Base-by-base conservation (phyloP, 2,329 filamentous ascomycete genomes). In the Paracamarosporium sp. region DNA sequence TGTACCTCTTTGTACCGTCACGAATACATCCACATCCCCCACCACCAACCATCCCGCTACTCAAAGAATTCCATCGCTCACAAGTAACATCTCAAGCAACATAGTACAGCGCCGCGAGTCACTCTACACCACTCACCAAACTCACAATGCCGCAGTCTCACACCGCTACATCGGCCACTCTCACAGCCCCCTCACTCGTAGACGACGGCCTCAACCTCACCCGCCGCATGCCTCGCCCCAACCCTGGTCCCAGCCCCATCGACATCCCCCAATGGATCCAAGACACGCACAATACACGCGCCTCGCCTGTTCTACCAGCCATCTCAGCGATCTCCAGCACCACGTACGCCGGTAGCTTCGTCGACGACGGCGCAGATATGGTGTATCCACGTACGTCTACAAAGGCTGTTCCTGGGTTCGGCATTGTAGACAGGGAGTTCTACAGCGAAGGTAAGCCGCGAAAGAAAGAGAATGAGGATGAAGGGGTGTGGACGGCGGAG, bases 341-440 rank as follows among this genome's bases (percentile, higher is more conserved):
- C 8, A 33, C 50, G 2, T 70, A 69, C 46, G 67, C 65, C 4
- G 62, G 64, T 17, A 72, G 69, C 55, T 73, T 61, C 45, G 25
- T 73, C 30, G 72, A 75, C 54, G 71, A 74, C 44, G 64, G 67
- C 22, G 62, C 59, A n/a, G 68, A 73, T 50, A 59, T 70, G 30
- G 50, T 63, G 1, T 31, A 47, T 0, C 52, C 50, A 6, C n/a
- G n/a, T 35, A 7, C n/a, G 9, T 3, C 11, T 24, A 9, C 3
- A 13, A 8, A 36, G 12, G 3, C 11, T 6, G 36, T 15, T 38
- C 55, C 60, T 13, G 61, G 64, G 2, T 67, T 71, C n/a, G 68
- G 65, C 1, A n/a, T 24, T 4, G 22, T 67, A 3, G 40, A 72
- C 30, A 17, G 41, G 0, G 27, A 13, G 0, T 69, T 68, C 50